Base-by-base conservation (phyloP, 2,329 filamentous ascomycete genomes). In the Trichoderma cornu-damae region DNA sequence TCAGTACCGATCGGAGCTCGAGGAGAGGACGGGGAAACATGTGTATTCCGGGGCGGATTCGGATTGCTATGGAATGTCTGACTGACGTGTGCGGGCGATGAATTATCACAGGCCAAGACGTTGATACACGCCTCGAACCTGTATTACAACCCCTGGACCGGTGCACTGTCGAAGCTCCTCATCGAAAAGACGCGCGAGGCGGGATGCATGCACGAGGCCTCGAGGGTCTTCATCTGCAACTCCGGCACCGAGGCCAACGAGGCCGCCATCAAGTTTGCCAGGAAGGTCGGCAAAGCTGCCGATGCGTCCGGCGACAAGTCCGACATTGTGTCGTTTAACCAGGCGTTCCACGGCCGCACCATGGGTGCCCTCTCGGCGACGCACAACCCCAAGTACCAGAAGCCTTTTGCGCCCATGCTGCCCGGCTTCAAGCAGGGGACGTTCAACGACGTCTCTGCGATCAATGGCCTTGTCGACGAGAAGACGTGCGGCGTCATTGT, bases 191-290 rank as follows among this genome's bases (percentile, higher is more conserved):
- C 94, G 0, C 73, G 82, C 54, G 84, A 87, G 66, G 86, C 88
- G 0, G 90, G 90, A 38, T 88, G 81, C 63, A 96, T 97, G 88
- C 84, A 88, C 64, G 83, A 87, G 67, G 90, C 88, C 16, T 78
- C 82, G 18, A 83, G 89, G 57, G 90, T 90, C 2, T 99, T 99
- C 69, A 82, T 99, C 63, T 96, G 90, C 78, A 99, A 99, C 76
- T 96, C 92, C 3, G 94, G 94, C 59, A 90, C 89, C 60, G 94
- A 99, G 75, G 94, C 94, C 69, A 99, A 99, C 72, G 94, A 99
- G 76, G 94, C 93, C 1, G 94, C 93, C 34, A 88, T 99, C 72
- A 99, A 99, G 73, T 97, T 99, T 67, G 89, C 93, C 18, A 84
- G 94, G 65, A 99, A 99, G 75, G 86, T 88, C 20, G 92, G 91